Percentiles rank a stretch among this genome's conserved stretches.
Evolutionary conservation across 1,139 yeast species (phyloP).

Genomic region (Diutina pseudorugosa): DNA sequence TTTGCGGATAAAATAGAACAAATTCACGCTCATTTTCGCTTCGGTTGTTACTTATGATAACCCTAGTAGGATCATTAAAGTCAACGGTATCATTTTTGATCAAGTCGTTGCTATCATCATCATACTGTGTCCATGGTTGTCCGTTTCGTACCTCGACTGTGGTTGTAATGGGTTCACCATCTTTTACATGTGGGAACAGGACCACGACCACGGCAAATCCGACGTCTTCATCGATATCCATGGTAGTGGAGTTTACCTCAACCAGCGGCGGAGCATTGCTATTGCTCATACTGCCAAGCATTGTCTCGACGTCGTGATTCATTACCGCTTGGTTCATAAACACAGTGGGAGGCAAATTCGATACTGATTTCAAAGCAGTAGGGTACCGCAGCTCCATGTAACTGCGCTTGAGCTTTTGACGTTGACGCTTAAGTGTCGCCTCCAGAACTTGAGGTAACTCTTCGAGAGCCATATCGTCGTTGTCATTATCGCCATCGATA

Average conservation of each 20-base stretch:
- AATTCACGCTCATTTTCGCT: slow-evolving; percentile 12
- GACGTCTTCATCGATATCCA: slow-evolving; percentile 2
- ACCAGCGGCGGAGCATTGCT: not conserved
- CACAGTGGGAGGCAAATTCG: slow-evolving; percentile 24
- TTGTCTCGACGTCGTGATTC: not conserved
- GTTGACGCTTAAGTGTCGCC: slow-evolving; percentile 22
- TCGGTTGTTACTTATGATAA: slow-evolving; percentile 19
- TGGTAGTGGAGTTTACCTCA: not conserved
- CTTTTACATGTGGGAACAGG: not conserved
- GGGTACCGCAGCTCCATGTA: slow-evolving; percentile 29
- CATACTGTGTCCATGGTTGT: slow-evolving; percentile 25
- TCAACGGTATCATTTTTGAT: slow-evolving; percentile 15
- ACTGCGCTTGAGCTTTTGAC: slow-evolving; percentile 18
- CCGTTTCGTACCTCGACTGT: slow-evolving; percentile 34
- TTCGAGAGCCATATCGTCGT: slow-evolving; percentile 31
- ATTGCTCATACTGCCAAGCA: not conserved
- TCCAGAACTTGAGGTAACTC: slow-evolving; percentile 16
- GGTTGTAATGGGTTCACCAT: not conserved
- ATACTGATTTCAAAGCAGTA: slow-evolving; percentile 20
- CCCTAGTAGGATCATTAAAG: slow-evolving; percentile 34
- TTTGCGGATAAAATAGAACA: slow-evolving; percentile 27
- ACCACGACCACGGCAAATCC: not conserved
- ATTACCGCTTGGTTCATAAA: slow-evolving; percentile 7
- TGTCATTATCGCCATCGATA: slow-evolving; percentile 27
- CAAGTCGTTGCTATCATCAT: slow-evolving; percentile 10